A percentile compares a stretch with the other conserved stretches of the same genome.
phyloP scores from a whole-genome alignment of 371 early-diverging fungal genomes.

The Mortierella sp. region DNA sequence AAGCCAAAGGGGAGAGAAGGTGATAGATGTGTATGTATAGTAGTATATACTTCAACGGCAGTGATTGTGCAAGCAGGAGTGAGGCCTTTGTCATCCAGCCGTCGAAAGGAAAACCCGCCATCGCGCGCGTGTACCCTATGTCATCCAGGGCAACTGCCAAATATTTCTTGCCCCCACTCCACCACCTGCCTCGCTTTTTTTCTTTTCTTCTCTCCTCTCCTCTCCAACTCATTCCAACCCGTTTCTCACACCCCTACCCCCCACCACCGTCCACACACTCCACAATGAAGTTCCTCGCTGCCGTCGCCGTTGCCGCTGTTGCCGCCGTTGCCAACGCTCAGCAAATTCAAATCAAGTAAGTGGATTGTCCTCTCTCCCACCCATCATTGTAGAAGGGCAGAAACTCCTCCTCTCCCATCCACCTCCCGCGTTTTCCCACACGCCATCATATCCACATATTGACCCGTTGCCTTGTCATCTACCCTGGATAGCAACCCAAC shows the following conservation, averaged over 20 bases:
- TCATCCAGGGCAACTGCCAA: too few relatives aligned
- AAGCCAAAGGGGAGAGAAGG: too few relatives aligned
- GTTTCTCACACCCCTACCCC: background rate
- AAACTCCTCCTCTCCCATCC: background rate
- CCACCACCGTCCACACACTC: slow-evolving; percentile 3
- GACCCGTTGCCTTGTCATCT: too few relatives aligned
- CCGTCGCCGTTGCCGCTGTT: slow-evolving; percentile 8
- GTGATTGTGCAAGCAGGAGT: too few relatives aligned
- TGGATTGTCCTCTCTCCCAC: background rate
- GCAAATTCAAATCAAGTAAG: slow-evolving; percentile 26
- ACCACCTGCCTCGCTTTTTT: background rate
- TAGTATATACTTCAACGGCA: too few relatives aligned
- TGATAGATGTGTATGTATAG: too few relatives aligned
- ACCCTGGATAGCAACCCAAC: slow-evolving; percentile 28
- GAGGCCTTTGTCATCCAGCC: too few relatives aligned
- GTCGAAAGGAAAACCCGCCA: too few relatives aligned
- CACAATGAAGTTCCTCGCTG: slow-evolving; percentile 17
- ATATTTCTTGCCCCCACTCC: background rate
- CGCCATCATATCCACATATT: background rate
- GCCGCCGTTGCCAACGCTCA: slow-evolving; percentile 25
- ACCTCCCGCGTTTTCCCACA: background rate
- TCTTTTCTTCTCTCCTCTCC: background rate
- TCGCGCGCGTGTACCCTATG: too few relatives aligned
- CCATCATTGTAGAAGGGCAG: background rate
- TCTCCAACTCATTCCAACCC: background rate